Conservation (phyloP, 1,284 basidiomycete genomes). For the Irpex sp. region DNA sequence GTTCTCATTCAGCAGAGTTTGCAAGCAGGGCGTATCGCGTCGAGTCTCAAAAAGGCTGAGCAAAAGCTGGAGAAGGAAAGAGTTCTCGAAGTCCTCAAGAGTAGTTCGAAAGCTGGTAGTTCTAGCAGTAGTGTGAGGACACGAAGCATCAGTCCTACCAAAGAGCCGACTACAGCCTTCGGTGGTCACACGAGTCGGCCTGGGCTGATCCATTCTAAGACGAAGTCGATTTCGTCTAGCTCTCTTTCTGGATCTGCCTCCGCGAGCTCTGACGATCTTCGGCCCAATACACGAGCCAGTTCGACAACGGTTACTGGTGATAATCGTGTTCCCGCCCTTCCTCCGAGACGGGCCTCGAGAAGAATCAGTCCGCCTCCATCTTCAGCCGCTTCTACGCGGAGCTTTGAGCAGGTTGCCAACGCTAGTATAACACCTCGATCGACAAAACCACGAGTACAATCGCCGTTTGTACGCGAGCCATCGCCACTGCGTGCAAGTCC, state of each 20-base stretch:
- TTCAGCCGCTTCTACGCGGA: constrained; percentile 31
- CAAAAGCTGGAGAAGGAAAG: constrained; percentile 64
- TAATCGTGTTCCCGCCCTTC: constrained; percentile 25
- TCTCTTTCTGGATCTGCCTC: constrained; percentile 5
- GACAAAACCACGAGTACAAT: constrained; percentile 19
- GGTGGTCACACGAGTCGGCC: constrained; percentile 12
- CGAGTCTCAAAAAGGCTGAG: constrained; percentile 64
- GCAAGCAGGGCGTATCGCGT: constrained; percentile 64
- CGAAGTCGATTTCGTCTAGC: constrained; percentile 12
- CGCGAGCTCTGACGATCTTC: constrained; percentile 2
- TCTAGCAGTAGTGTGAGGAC: constrained; percentile 23
- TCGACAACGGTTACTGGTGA: constrained; percentile 9
- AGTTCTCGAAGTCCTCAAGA: constrained; percentile 65
- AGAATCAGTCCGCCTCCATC: constrained; percentile 24
- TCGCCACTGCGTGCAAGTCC: constrained; percentile 7
- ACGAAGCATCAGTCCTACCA: constrained; percentile 29
- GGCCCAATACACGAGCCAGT: not conserved
- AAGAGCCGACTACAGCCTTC: constrained; percentile 19
- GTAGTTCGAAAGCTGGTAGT: constrained; percentile 18
- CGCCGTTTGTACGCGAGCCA: not conserved
- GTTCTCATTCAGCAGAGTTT: constrained; percentile 64
- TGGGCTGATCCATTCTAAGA: not conserved
- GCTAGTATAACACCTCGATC: constrained; percentile 28
- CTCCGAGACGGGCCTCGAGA: constrained; percentile 25
- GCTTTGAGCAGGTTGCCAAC: constrained; percentile 39